Base-by-base conservation (phyloP, 2,329 filamentous ascomycete genomes). In the Colletotrichum sp. region DNA sequence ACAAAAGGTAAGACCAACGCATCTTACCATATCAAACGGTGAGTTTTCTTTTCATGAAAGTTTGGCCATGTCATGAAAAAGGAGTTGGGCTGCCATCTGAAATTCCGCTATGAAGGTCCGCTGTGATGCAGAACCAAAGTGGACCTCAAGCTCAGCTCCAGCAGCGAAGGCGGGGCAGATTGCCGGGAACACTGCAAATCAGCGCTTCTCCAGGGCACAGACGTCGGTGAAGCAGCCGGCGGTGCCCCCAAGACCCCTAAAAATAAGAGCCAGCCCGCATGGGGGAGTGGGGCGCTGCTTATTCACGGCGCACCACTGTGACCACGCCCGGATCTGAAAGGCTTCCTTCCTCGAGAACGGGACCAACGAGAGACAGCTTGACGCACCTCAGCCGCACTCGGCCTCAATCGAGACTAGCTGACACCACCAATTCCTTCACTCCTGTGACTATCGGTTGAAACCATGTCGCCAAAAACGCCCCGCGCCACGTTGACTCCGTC, bases 311-410 rank as follows among this genome's bases (percentile, higher is more conserved):
- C 25, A 58, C 32, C 55, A 39, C 36, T 39, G 8, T 8, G 36
- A 39, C 36, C 36, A 48, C 66, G 30, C 58, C 58, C 28, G 28
- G 28, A 61, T 52, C 25, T 48, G 30, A 64, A 36, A 64, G 43
- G 43, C 43, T 52, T 52, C 43, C 43, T 34, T 60, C 25, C 66
- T 18, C 30, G 2, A 52, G 27, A 13, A 32, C 43, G 43, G 10
- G 43, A 22, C 67, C 56, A 52, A 61, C 67, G 66, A 68, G 52
- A 68, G 66, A 70, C 58, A 64, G 27, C 36, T 18, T 39, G 34
- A 60, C 28, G 58, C 70, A 69, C 32, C 74, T 76, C 74, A 76
- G 74, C 74, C 74, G 74, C 74, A 74, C 70, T 36, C 28, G 28
- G 25, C 22, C 74, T 76, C 58, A 43, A 74, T 76, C 32, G 36